Conservation (phyloP, 345 rosid genomes). For the Trapa incisa region DNA sequence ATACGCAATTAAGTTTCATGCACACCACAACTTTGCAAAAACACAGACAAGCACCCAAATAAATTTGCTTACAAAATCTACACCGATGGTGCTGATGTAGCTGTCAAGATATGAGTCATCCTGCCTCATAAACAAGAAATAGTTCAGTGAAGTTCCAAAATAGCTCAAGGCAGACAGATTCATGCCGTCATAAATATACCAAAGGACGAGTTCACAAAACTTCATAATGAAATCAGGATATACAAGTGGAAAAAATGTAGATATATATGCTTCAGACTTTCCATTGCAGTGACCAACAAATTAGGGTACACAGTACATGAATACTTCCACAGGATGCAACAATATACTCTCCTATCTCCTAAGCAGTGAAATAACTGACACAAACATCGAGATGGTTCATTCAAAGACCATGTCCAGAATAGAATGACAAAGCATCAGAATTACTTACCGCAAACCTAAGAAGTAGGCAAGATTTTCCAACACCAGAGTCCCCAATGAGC, state of each 20-base stretch:
- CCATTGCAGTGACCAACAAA: too few relatives aligned
- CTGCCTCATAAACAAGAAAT: constrained; percentile 20
- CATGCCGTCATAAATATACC: background rate
- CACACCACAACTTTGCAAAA: background rate
- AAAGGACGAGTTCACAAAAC: background rate
- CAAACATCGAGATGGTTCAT: background rate
- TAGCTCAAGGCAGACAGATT: background rate
- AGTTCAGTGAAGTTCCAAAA: background rate
- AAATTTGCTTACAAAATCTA: constrained; percentile 63
- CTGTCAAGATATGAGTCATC: constrained; percentile 92
- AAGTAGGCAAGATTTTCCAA: constrained; percentile 44
- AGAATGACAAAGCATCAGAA: background rate
- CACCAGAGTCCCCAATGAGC: constrained; percentile 50
- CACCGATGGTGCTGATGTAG: constrained; percentile 89
- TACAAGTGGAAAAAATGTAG: background rate
- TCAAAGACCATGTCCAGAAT: background rate
- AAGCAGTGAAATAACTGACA: background rate
- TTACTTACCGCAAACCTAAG: constrained; percentile 33
- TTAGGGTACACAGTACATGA: too few relatives aligned
- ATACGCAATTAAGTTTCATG: background rate
- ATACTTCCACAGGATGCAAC: too few relatives aligned
- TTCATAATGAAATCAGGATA: constrained; percentile 3
- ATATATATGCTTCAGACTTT: too few relatives aligned
- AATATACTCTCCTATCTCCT: too few relatives aligned
- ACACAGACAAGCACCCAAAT: background rate